Base-by-base conservation (phyloP, 495 filamentous ascomycete genomes). In the Penicillium salamii region DNA sequence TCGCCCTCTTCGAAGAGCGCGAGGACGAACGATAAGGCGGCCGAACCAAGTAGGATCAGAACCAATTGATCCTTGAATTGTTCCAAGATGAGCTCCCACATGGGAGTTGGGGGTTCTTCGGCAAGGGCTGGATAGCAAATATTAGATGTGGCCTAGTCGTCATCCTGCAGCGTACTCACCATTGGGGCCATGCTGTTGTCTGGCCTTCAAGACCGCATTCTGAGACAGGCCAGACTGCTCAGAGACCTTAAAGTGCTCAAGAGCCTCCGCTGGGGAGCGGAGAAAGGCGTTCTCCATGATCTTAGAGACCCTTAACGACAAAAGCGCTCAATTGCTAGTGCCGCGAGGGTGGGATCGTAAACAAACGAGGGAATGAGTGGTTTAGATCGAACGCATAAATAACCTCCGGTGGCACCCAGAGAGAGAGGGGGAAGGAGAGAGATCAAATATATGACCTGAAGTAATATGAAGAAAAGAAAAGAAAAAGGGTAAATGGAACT, bases 61-160 rank as follows among this genome's bases (percentile, higher is more conserved):
- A 99, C 95, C 2, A 99, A 80, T 69, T 99, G 95, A 63, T 99
- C 95, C 71, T 99, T 96, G 78, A 99, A 99, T 69, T 99, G 95
- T 68, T 99, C 95, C 43, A 97, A 77, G 34, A 99, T 86, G 51
- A 99, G 83, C 67, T 96, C 78, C 92, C 93, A 99, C 38, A 99
- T 62, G 29, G 95, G 95, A 13, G 93, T 97, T n/a, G 95, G 89
- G 35, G 95, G 91, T 44, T 97, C 95, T 71, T 99, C 93, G 13
- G 90, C 86, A 48, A 99, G 83, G 45, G 91, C 93, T 97, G 46
- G 11, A 45, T 35, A 46, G 52, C 44, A 35, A 7, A 26, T 28
- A 41, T 35, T 34, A 38, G 32, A 35, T 13, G 2, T 35, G 35
- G 23, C 12, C 41, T 29, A 17, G 28, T 19, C 33, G 18, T 44